Conservation (phyloP, 176 grass and related monocot genomes). For the Pontederia paniculata region DNA sequence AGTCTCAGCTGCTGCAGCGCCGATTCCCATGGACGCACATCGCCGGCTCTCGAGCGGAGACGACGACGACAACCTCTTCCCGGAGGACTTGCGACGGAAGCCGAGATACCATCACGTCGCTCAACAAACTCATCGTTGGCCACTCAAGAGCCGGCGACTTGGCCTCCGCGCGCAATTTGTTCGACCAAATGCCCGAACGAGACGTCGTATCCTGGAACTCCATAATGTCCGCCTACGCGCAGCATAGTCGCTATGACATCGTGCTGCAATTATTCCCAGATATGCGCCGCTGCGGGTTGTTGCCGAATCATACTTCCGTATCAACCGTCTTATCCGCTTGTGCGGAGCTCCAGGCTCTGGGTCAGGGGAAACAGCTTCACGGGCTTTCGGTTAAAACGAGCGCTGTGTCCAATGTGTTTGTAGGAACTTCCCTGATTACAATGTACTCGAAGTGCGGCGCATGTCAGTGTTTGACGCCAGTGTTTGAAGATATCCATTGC, state of each 20-base stretch:
- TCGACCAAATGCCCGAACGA: constrained; percentile 37
- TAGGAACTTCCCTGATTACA: constrained; percentile 42
- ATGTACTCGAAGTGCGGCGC: constrained; percentile 42
- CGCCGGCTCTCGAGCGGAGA: no score
- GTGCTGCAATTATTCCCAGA: constrained; percentile 16
- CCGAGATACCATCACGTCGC: neutral
- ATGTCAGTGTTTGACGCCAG: constrained; percentile 16
- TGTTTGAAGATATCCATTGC: constrained; percentile 5
- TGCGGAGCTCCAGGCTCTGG: constrained; percentile 25
- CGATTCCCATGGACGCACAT: no score
- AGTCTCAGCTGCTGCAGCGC: no score
- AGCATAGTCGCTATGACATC: neutral
- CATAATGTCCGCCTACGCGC: constrained; percentile 31
- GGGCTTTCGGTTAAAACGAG: constrained; percentile 26
- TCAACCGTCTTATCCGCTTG: constrained; percentile 29
- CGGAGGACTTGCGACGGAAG: no score
- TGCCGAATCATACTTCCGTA: constrained; percentile 29
- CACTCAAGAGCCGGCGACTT: constrained; percentile 20
- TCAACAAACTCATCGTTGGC: constrained; percentile 26
- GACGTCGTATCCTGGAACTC: constrained; percentile 57
- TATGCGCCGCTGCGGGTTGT: constrained; percentile 10
- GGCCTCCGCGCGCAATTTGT: constrained; percentile 26
- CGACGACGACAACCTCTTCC: no score
- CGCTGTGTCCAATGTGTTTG: constrained; percentile 33
- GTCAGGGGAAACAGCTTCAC: constrained; percentile 29